Evolutionary conservation across 202 grass and related monocot species (phyloP), one percentile per base, ranked within the genome.

Genomic region (Schoenoplectus tabernaemontani): DNA sequence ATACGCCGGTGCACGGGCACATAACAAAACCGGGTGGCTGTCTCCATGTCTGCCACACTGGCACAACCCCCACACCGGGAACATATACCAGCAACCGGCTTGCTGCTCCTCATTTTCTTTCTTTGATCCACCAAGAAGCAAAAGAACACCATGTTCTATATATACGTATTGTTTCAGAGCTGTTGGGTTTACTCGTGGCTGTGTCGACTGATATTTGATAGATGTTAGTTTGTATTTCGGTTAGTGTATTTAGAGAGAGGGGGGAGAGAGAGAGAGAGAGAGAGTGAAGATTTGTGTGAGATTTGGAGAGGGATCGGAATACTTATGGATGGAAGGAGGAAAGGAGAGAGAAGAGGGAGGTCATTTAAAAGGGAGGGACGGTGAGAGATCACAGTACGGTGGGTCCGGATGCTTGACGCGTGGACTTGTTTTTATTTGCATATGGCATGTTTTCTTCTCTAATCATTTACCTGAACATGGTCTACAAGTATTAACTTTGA

Each of bases 1-100:
- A 83, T 84, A 78, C 77, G 78, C 8, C 96, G 86, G 81, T 98
- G 82, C 17, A 98, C 89, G 30, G 89, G 89, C 36, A 98, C 86
- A 85, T 95, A 95, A 90, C 96, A 98, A 41, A 98, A 58, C 2
- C 96, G 76, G 22, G 96, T 98, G 3, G 88, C 81, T 17, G 96
- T 98, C 85, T 87, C 96, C 90, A 98, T 98, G 96, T 98, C 96
- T 9, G 96, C 96, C 46, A 98, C 96, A 62, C 88, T 92, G 22
- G 96, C 96, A 77, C 96, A 90, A 1, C 88, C 91, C 32, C 91
- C 89, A 83, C 96, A 98, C 58, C 96, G 82, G 17, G 96, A 98
- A 88, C 96, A 95, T 84, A 96, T 99, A 42, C 96, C 96, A 47
- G 96, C 92, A 63, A 86, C 96, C 81, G 96, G 96, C 89, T 98